Base-by-base conservation (phyloP, 2,329 filamentous ascomycete genomes). In the Pestalotiopsis sp. region DNA sequence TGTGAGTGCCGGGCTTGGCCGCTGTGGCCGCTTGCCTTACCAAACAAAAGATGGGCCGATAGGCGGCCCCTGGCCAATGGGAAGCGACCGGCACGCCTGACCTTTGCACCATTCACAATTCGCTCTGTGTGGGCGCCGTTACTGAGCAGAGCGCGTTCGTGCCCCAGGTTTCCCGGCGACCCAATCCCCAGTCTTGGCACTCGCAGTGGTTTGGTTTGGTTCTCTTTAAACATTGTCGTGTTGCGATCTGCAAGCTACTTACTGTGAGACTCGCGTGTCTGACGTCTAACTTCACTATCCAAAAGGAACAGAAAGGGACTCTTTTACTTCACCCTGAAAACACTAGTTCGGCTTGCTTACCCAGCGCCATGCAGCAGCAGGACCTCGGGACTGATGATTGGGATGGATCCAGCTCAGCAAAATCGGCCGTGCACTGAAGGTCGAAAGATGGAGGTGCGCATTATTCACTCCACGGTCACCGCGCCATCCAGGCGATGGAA, bases 171-270 rank as follows among this genome's bases (percentile, higher is more conserved):
- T 52, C 45, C 45, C 45, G 20, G 17, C 45, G 45, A 52, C 45
- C 45, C 45, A 52, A 52, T 52, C 45, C 45, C 45, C 45, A 52
- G 45, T 27, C 57, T 61, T 61, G 57, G 57, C 57, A 61, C 14
- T 63, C 4, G 38, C 27, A 36, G 36, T 36, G 13, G 36, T 39
- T 31, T 61, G 6, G 27, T 23, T 36, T 9, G n/a, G 9, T 20
- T 61, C 2, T 27, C 23, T 27, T 61, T 14, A 27, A 41, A 38
- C 36, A 41, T 63, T 17, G 13, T 56, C 17, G 17, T 17, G 31
- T 36, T 6, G 31, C 23, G 31, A 36, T 36, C 31, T 36, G 31
- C 31, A 36, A 36, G 31, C 31, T 36, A 36, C 31, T 36, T 36
- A 36, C 31, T 36, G 9, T 36, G 31, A 36, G 31, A 36, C 31